These are phyloP conservation scores for Eucalyptus sp. DNA, from an alignment of 345 rosid genomes.

Conservation along the genomic window DNA sequence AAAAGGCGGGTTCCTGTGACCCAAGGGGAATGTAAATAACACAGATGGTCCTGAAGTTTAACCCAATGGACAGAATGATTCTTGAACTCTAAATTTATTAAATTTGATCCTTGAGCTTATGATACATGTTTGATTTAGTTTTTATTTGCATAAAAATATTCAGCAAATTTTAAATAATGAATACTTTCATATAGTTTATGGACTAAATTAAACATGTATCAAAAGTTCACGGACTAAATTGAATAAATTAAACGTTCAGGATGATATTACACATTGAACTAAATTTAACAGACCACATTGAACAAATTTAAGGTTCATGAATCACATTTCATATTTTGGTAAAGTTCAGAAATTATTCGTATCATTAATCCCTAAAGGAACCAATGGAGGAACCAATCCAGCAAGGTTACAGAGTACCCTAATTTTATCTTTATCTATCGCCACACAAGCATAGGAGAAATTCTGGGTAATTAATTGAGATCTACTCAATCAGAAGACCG, in stretches of 20 bases:
- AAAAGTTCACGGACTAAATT: fast-evolving
- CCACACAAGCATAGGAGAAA: background rate
- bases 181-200: too few species aligned
- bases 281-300: too few species aligned
- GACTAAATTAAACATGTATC: too few species aligned
- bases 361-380: background rate
- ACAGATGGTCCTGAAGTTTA: background rate
- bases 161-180: background rate
- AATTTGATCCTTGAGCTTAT: background rate
- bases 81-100: too few species aligned
- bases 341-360: too few species aligned
- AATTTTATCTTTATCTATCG: background rate
- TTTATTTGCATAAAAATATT: too few species aligned
- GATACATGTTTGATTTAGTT: background rate
- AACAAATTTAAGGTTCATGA: too few species aligned
- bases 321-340: too few species aligned
- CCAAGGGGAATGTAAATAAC: background rate
- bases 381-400: background rate
- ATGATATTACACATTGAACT: fast-evolving
- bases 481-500: background rate
- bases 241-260: fast-evolving
- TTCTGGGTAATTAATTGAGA: background rate
- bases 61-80: too few species aligned
- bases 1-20: background rate
- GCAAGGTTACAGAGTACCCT: background rate